Percentiles rank a stretch among this genome's conserved stretches.
Evolutionary conservation across 768 basidiomycete species (phyloP).

Genomic region (Tylopilus cervinicoccineus): DNA sequence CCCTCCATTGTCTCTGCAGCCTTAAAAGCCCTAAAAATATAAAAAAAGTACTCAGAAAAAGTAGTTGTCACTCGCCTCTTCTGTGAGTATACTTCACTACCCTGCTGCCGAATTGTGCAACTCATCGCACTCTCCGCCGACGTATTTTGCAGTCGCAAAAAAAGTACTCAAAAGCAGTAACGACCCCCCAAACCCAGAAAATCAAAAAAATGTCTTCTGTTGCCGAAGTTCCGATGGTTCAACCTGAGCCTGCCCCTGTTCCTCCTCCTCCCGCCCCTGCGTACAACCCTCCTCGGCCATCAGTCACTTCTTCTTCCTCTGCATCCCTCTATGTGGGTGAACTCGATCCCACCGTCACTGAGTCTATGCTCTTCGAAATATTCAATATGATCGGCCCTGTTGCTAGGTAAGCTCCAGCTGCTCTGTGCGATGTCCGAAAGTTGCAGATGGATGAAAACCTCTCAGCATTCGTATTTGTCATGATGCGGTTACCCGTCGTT

Average conservation of each 20-base stretch:
- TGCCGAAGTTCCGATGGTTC: constrained; percentile 51
- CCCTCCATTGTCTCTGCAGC: constrained; percentile 30
- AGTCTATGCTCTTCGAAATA: constrained; percentile 99
- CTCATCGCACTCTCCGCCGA: constrained; percentile 13
- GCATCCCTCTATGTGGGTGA: constrained; percentile 99
- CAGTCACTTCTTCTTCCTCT: constrained; percentile 66
- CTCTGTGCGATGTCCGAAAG: background rate
- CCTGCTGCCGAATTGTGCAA: constrained; percentile 9
- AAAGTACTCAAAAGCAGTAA: constrained; percentile 89
- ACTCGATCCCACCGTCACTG: constrained; percentile 95
- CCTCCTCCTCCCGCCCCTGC: constrained; percentile 44
- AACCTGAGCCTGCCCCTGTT: constrained; percentile 45
- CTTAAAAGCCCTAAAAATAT: constrained; percentile 57
- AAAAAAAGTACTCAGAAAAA: constrained; percentile 67
- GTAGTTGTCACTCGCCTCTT: constrained; percentile 75
- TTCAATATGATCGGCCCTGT: constrained; percentile 99
- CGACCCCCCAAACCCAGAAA: constrained; percentile 64
- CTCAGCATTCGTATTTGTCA: constrained; percentile 96
- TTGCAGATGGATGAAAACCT: background rate
- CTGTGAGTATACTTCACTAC: constrained; percentile 42
- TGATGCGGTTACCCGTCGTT: constrained; percentile 99
- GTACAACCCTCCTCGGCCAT: constrained; percentile 51
- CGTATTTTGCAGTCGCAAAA: constrained; percentile 45
- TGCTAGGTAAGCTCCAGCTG: constrained; percentile 63
- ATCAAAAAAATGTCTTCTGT: constrained; percentile 54